Percentiles rank a stretch among this genome's conserved stretches.
phyloP scores from a whole-genome alignment of 2,329 filamentous ascomycete species.

The Penicillium sp. region DNA sequence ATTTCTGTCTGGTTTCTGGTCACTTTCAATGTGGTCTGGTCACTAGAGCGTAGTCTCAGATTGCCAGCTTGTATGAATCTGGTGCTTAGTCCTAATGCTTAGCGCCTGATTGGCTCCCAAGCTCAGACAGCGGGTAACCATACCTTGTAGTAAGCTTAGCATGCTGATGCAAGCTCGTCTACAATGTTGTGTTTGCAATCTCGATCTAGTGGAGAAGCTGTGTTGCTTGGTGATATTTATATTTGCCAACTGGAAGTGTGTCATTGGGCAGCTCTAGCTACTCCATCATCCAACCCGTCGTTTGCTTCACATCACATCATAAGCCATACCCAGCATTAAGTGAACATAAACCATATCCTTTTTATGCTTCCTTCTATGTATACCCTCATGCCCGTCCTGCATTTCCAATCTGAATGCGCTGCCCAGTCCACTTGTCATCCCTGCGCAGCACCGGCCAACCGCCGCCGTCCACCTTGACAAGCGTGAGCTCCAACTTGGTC shows the following conservation, averaged over 20 bases:
- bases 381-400: constrained; percentile 64
- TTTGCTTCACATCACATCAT: constrained; percentile 18
- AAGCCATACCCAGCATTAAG: constrained; percentile 7
- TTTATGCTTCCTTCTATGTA: constrained; percentile 6
- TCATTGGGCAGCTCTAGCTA: constrained; percentile 4
- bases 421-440: constrained; percentile 72
- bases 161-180: too few species aligned
- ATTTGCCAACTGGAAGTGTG: not conserved
- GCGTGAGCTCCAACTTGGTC: constrained; percentile 82
- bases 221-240: too few species aligned
- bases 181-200: too few species aligned
- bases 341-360: not conserved
- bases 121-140: too few species aligned
- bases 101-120: too few species aligned
- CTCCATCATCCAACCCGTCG: too few species aligned
- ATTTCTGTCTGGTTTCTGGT: constrained; percentile 1
- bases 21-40: not conserved
- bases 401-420: constrained; percentile 87
- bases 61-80: too few species aligned
- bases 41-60: too few species aligned
- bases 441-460: constrained; percentile 86
- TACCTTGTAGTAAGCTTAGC: too few species aligned
- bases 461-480: constrained; percentile 72
- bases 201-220: too few species aligned
- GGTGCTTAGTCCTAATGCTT: too few species aligned